A percentile compares a stretch with the other conserved stretches of the same genome.
These are phyloP conservation scores for Aspergillus piperis DNA, from an alignment of 2,329 filamentous ascomycete species.

Conservation along the genomic window DNA sequence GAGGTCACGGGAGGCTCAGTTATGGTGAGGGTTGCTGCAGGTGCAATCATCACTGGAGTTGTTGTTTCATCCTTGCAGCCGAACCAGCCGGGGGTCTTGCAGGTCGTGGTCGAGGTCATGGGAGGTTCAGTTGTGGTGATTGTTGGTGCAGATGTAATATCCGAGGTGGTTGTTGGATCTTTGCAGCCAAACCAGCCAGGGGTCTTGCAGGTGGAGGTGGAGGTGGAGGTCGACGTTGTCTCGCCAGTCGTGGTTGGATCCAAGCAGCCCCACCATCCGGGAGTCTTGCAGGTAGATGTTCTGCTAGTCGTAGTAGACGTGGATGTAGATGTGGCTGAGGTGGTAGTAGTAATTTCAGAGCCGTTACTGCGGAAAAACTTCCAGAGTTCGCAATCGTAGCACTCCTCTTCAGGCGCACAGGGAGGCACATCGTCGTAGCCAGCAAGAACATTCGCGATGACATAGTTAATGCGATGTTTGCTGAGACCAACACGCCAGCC, in stretches of 20 bases:
- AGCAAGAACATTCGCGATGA: constrained; percentile 84
- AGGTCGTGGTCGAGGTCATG: constrained; percentile 25
- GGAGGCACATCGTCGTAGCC: constrained; percentile 78
- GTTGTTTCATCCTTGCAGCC: constrained; percentile 42
- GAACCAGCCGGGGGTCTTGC: constrained; percentile 37
- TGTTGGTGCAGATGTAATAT: constrained; percentile 19
- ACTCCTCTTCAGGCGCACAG: constrained; percentile 75
- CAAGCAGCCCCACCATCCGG: constrained; percentile 80
- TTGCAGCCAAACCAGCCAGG: constrained; percentile 49
- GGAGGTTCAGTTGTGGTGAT: constrained; percentile 20
- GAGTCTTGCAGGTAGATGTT: constrained; percentile 85
- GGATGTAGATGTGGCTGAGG: constrained; percentile 57
- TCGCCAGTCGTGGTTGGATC: constrained; percentile 51
- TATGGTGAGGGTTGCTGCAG: constrained; percentile 20
- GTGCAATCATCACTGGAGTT: constrained; percentile 22
- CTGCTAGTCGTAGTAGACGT: constrained; percentile 54
- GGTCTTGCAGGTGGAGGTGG: constrained; percentile 43
- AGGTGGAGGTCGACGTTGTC: constrained; percentile 33
- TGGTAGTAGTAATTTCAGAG: constrained; percentile 66
- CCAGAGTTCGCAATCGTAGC: constrained; percentile 89
- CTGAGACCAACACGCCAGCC: constrained; percentile 90
- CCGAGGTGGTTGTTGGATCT: constrained; percentile 35
- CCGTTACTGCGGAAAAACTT: constrained; percentile 94
- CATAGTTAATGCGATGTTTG: constrained; percentile 84
- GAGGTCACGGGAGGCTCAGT: constrained; percentile 18